Conservation (phyloP, 441 rosid genomes). For the Pelargonium myrrhifolium region DNA sequence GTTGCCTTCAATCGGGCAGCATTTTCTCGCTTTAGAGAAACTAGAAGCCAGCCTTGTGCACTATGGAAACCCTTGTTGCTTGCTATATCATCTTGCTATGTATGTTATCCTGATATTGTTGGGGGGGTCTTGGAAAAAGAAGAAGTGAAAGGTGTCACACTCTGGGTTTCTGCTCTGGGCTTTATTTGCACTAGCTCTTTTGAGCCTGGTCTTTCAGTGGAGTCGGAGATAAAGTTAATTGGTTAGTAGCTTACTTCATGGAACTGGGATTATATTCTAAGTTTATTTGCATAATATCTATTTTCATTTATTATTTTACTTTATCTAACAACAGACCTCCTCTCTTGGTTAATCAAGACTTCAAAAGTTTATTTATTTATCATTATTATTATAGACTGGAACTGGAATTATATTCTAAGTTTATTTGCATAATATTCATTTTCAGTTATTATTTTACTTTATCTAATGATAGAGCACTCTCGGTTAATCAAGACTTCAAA, state of each 20-base stretch:
- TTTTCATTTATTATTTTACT: too few relatives aligned
- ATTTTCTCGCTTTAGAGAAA: conserved; percentile 53
- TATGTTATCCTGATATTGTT: conserved; percentile 48
- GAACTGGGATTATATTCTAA: background rate
- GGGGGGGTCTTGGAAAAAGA: conserved; percentile 49
- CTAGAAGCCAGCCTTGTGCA: conserved; percentile 53
- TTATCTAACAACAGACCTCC: background rate
- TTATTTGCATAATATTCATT: background rate
- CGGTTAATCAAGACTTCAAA: background rate
- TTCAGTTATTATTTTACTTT: too few relatives aligned
- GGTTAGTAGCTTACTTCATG: conserved; percentile 33
- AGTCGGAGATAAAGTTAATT: conserved; percentile 56
- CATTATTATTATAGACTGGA: too few relatives aligned
- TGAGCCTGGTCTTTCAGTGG: conserved; percentile 35
- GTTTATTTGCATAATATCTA: background rate
- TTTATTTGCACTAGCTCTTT: conserved; percentile 33
- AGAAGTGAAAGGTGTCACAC: conserved; percentile 44
- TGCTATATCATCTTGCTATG: conserved; percentile 71
- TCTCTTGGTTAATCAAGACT: background rate
- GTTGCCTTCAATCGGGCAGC: conserved; percentile 52
- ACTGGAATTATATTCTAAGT: background rate
- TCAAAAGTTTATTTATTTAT: too few relatives aligned
- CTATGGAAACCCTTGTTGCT: conserved; percentile 74
- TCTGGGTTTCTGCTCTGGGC: conserved; percentile 66
- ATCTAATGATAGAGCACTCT: background rate